Evolutionary conservation across 2,329 filamentous ascomycete genomes (phyloP).

Genomic region (Trichoderma harzianum): DNA sequence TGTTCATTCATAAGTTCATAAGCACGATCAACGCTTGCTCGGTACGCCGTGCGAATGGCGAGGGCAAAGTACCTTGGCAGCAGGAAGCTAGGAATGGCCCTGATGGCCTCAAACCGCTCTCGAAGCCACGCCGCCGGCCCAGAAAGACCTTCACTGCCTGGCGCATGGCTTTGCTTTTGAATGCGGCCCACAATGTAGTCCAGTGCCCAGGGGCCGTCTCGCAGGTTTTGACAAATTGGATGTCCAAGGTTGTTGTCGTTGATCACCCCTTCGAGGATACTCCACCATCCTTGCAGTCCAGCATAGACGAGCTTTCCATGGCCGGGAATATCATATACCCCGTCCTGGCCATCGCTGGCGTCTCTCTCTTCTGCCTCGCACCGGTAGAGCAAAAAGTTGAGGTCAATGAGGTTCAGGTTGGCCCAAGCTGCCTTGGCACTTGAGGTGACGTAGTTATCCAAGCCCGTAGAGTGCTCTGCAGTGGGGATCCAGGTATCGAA

Average conservation of each 20-base stretch:
- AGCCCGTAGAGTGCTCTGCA: constrained; percentile 75
- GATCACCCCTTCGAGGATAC: constrained; percentile 78
- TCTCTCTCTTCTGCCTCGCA: constrained; percentile 86
- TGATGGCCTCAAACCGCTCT: constrained; percentile 80
- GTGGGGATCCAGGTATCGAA: constrained; percentile 95
- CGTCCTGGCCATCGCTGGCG: constrained; percentile 73
- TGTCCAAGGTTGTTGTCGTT: constrained; percentile 88
- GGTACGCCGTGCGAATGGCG: constrained; percentile 82
- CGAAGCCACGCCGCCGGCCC: constrained; percentile 74
- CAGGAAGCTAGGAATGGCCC: constrained; percentile 81
- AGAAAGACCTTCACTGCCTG: constrained; percentile 59
- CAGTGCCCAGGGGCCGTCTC: constrained; percentile 86
- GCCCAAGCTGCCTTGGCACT: constrained; percentile 77
- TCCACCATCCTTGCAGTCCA: constrained; percentile 99
- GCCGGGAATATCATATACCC: constrained; percentile 83
- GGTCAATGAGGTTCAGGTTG: constrained; percentile 70
- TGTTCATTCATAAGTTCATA: constrained; percentile 76
- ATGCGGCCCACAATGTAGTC: constrained; percentile 82
- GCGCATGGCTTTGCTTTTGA: constrained; percentile 63
- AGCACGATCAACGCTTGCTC: constrained; percentile 73
- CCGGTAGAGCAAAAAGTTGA: constrained; percentile 89
- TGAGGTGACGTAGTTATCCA: constrained; percentile 83
- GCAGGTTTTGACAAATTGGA: constrained; percentile 86
- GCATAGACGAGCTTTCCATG: constrained; percentile 87
- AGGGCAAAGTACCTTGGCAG: constrained; percentile 91